Evolutionary conservation across 164 flowering plant species (phyloP).

Genomic region (Aristolochia contorta): DNA sequence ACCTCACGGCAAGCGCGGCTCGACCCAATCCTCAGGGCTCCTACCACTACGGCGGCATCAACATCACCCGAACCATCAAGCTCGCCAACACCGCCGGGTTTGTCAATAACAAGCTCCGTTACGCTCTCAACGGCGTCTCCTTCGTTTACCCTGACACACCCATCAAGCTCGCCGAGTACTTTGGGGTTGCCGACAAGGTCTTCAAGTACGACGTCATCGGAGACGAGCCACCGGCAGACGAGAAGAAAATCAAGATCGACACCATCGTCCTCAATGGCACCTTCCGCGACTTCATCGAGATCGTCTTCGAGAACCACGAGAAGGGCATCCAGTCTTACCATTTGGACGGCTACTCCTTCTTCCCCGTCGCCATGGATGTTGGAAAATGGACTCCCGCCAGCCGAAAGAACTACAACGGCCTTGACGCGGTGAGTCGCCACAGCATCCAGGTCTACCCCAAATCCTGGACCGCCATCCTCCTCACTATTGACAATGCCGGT

Average conservation of each 20-base stretch:
- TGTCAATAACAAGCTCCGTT: conserved; percentile 25
- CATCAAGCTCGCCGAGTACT: conserved; percentile 34
- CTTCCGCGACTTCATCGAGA: conserved; percentile 36
- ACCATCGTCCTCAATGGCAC: conserved; percentile 29
- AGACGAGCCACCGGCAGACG: conserved; percentile 20
- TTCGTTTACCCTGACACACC: conserved; percentile 19
- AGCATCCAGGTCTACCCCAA: conserved; percentile 43
- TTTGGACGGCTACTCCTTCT: conserved; percentile 41
- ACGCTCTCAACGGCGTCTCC: conserved; percentile 29
- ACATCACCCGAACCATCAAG: conserved; percentile 18
- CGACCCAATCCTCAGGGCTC: conserved; percentile 41
- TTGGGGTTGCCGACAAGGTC: conserved; percentile 16
- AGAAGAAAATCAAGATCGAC: conserved; percentile 3
- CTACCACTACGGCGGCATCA: conserved; percentile 31
- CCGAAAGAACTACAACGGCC: conserved; percentile 38
- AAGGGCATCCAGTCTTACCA: conserved; percentile 35
- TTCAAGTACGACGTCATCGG: conserved; percentile 22
- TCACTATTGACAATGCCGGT: conserved; percentile 45
- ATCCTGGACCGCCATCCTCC: conserved; percentile 39
- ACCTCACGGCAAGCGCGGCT: conserved; percentile 35
- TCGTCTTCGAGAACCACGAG: conserved; percentile 46
- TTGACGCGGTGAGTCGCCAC: conserved; percentile 41
- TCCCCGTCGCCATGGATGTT: conserved; percentile 36
- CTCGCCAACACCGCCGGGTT: conserved; percentile 7
- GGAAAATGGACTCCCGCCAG: conserved; percentile 40